Evolutionary conservation across 345 rosid species (phyloP).

Genomic region (Pelargonium nanum): DNA sequence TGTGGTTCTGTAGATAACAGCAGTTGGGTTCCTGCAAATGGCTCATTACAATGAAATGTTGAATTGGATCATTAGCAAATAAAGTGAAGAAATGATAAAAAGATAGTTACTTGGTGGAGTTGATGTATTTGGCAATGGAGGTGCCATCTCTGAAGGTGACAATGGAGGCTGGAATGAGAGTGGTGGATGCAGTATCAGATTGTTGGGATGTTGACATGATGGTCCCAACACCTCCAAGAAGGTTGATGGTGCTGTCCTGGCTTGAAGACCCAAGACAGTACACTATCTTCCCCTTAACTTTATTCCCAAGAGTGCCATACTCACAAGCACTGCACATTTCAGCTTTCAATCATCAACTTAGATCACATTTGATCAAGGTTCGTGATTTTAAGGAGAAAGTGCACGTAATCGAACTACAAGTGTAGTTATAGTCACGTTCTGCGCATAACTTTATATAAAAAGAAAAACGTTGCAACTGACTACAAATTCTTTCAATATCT

Average conservation of each 20-base stretch:
- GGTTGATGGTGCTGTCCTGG: slow-evolving; percentile 36
- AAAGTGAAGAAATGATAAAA: not conserved
- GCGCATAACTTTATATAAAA: too few relatives aligned
- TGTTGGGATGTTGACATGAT: slow-evolving; percentile 20
- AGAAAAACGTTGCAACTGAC: too few relatives aligned
- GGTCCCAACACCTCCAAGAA: slow-evolving; percentile 51
- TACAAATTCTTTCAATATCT: too few relatives aligned
- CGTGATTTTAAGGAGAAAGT: too few relatives aligned
- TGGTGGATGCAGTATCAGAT: slow-evolving; percentile 24
- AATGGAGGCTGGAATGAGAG: slow-evolving; percentile 30
- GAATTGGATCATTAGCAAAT: not conserved
- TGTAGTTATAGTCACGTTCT: too few relatives aligned
- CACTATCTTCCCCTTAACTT: slow-evolving; percentile 58
- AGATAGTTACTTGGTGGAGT: slow-evolving; percentile 48
- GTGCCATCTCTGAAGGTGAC: slow-evolving; percentile 30
- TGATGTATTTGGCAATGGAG: slow-evolving; percentile 50
- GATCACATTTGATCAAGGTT: too few relatives aligned
- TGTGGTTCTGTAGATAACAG: slow-evolving; percentile 46
- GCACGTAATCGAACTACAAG: too few relatives aligned
- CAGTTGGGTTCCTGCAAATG: slow-evolving; percentile 41
- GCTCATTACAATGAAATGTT: not conserved
- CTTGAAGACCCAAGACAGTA: slow-evolving; percentile 37
- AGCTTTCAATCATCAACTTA: too few relatives aligned
- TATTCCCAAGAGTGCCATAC: slow-evolving; percentile 43
- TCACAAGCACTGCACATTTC: slow-evolving; percentile 54